Conservation (phyloP, 2,329 filamentous ascomycete genomes). For the Triangularia verruculosa region DNA sequence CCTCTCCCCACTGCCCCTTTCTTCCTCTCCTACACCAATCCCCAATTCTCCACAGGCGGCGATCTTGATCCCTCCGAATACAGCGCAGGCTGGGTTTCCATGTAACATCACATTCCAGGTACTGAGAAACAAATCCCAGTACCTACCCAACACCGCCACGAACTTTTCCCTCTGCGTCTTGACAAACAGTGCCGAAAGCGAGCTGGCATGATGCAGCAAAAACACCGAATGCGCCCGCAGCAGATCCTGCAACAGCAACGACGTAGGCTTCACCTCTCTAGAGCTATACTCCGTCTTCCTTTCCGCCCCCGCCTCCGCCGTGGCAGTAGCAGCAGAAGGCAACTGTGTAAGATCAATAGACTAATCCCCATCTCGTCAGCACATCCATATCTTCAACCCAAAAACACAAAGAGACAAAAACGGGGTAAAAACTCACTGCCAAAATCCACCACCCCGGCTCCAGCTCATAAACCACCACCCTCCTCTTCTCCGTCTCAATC, state of each 20-base stretch:
- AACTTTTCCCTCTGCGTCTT: slow-evolving; percentile 66
- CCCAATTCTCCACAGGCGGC: slow-evolving; percentile 89
- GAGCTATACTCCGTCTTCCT: slow-evolving; percentile 75
- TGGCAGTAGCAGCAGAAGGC: neutral
- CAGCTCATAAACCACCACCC: slow-evolving; percentile 81
- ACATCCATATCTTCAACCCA: neutral
- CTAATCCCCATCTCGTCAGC: neutral
- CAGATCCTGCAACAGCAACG: slow-evolving; percentile 75
- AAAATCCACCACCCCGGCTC: slow-evolving; percentile 95
- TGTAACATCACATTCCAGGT: slow-evolving; percentile 89
- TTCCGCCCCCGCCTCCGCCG: slow-evolving; percentile 18
- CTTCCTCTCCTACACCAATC: slow-evolving; percentile 91
- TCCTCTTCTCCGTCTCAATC: slow-evolving; percentile 86
- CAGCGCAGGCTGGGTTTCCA: slow-evolving; percentile 77
- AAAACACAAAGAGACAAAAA: neutral
- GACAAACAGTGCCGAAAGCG: slow-evolving; percentile 66
- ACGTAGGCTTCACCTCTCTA: slow-evolving; percentile 81
- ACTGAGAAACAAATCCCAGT: slow-evolving; percentile 69
- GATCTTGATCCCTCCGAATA: slow-evolving; percentile 82
- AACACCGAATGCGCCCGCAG: slow-evolving; percentile 80
- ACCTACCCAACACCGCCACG: slow-evolving; percentile 68
- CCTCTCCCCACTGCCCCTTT: slow-evolving; percentile 87
- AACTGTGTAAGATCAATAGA: neutral
- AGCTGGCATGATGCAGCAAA: slow-evolving; percentile 79
- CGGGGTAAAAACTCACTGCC: slow-evolving; percentile 60